Conservation (phyloP, 352 stramenopile genomes). For the Globisporangium recalcitrans region DNA sequence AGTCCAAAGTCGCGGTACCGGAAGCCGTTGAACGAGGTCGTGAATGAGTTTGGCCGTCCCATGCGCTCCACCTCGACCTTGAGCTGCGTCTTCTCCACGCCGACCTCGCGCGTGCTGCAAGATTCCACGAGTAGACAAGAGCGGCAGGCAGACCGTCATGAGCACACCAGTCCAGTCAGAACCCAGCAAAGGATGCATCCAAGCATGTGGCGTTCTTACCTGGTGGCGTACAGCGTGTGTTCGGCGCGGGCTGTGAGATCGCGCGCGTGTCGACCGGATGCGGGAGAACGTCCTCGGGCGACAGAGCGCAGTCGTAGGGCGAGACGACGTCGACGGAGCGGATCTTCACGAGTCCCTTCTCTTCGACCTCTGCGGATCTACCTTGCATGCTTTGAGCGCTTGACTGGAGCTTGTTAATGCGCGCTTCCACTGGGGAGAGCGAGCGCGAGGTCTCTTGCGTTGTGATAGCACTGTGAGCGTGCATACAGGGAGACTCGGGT, state of each 20-base stretch:
- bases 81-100: constrained; percentile 66
- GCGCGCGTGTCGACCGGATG: constrained; percentile 44
- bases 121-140: background rate
- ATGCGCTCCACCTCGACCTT: constrained; percentile 65
- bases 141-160: background rate
- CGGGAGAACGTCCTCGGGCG: constrained; percentile 47
- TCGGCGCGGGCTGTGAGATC: constrained; percentile 58
- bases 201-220: constrained; percentile 18
- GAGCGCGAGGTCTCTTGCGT: constrained; percentile 2
- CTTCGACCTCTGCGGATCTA: constrained; percentile 48
- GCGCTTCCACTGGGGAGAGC: constrained; percentile 8
- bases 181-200: background rate
- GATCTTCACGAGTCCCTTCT: constrained; percentile 46
- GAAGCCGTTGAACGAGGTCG: constrained; percentile 83
- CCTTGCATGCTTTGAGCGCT: no score
- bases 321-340: constrained; percentile 48
- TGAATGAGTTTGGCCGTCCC: constrained; percentile 69
- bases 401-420: constrained; percentile 77
- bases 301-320: constrained; percentile 46
- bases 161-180: background rate
- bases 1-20: constrained; percentile 79
- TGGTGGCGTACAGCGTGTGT: constrained; percentile 73
- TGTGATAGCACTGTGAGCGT: background rate
- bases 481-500: background rate
- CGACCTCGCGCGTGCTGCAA: constrained; percentile 50